phyloP scores from a whole-genome alignment of 1,139 yeast species.

The Trichomonascaceae sp. region DNA sequence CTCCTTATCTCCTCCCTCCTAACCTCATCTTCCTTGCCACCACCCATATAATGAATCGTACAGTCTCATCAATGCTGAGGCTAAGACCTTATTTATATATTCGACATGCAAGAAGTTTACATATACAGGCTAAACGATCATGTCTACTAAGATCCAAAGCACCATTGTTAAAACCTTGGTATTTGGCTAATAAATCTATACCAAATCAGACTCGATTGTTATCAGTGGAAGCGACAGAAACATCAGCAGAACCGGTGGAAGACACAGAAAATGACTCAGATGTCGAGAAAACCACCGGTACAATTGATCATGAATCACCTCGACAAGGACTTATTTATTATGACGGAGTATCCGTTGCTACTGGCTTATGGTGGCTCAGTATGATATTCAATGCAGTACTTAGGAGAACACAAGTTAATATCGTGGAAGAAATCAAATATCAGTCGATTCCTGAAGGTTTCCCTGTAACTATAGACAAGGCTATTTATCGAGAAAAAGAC shows the following conservation, averaged over 20 bases:
- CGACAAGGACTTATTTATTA: conserved; percentile 45
- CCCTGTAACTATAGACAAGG: conserved; percentile 40
- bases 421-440: conserved; percentile 22
- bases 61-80: background rate
- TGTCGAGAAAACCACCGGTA: conserved; percentile 44
- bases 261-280: conserved; percentile 38
- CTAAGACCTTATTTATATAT: background rate
- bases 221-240: background rate
- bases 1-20: background rate
- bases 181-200: background rate
- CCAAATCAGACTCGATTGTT: background rate
- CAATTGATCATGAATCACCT: conserved; percentile 42
- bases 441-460: conserved; percentile 40
- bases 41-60: background rate
- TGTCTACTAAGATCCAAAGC: no score
- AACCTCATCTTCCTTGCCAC: background rate
- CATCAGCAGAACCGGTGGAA: background rate
- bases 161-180: background rate
- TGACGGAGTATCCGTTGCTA: conserved; percentile 28
- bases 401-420: conserved; percentile 11
- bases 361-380: conserved; percentile 13
- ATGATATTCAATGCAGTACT: conserved; percentile 16
- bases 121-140: background rate
- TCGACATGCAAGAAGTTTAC: background rate
- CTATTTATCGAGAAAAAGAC: conserved; percentile 72